Percentiles rank a stretch among this genome's conserved stretches.
These are phyloP conservation scores for Sinapis alba DNA, from an alignment of 441 rosid species.

Conservation along the genomic window DNA sequence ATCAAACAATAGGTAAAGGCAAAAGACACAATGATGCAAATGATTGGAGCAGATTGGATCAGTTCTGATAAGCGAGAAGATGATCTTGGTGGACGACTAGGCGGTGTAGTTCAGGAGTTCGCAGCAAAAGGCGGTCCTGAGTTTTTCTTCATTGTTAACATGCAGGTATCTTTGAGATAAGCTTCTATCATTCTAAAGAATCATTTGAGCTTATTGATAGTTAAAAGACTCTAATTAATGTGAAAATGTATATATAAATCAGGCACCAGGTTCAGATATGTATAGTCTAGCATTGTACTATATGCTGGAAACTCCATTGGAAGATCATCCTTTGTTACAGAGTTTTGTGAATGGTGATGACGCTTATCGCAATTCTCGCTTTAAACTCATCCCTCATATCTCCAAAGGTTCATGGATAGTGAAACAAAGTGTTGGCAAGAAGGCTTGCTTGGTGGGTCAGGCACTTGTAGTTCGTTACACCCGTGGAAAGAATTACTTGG, in stretches of 20 bases:
- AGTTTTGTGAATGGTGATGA: conserved; percentile 87
- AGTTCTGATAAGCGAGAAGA: conserved; percentile 74
- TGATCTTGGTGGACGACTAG: conserved; percentile 69
- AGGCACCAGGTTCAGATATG: conserved; percentile 77
- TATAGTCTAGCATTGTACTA: conserved; percentile 75
- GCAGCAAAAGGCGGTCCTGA: conserved; percentile 65
- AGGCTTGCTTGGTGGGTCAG: conserved; percentile 80
- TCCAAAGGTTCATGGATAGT: conserved; percentile 98
- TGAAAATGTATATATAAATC: neutral
- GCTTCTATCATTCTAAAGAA: neutral
- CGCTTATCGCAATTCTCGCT: conserved; percentile 85
- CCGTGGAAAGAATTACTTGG: conserved; percentile 79
- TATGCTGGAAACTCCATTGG: conserved; percentile 72
- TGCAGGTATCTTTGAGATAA: conserved; percentile 54
- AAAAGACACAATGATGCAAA: conserved; percentile 67
- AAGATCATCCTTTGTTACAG: conserved; percentile 68
- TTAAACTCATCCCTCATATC: conserved; percentile 90
- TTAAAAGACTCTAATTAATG: neutral
- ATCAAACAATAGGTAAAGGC: conserved; percentile 61
- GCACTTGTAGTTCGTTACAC: conserved; percentile 68
- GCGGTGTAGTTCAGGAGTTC: conserved; percentile 68
- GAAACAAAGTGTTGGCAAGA: conserved; percentile 94
- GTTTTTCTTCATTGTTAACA: conserved; percentile 81
- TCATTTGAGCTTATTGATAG: neutral
- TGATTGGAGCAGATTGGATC: conserved; percentile 96